These are phyloP conservation scores for Saxophila tyrrhenica DNA, from an alignment of 495 filamentous ascomycete genomes.

Conservation along the genomic window DNA sequence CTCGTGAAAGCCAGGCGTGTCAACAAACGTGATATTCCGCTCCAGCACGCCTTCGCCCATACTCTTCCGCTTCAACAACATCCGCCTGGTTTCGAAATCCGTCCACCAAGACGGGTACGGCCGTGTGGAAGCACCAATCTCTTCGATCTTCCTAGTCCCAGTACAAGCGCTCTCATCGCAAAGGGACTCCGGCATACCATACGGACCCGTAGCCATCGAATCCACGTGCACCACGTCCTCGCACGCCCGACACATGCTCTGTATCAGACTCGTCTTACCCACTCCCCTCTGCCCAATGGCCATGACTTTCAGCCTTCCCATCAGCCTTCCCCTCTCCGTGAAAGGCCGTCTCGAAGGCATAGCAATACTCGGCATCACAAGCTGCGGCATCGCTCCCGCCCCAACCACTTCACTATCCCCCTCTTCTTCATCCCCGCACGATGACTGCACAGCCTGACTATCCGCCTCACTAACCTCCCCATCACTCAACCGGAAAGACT, in stretches of 20 bases:
- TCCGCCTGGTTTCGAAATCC: conserved; percentile 64
- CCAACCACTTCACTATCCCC: conserved; percentile 28
- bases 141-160: conserved; percentile 45
- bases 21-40: conserved; percentile 89
- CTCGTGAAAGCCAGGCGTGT: conserved; percentile 41
- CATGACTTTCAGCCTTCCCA: conserved; percentile 80
- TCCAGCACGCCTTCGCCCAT: conserved; percentile 74
- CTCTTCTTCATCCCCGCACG: conserved; percentile 34
- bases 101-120: conserved; percentile 93
- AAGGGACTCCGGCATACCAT: conserved; percentile 10
- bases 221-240: conserved; percentile 97
- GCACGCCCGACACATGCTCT: conserved; percentile 86
- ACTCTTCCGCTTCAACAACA: conserved; percentile 65
- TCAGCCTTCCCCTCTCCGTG: conserved; percentile 68
- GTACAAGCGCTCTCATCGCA: neutral
- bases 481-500: conserved; percentile 41
- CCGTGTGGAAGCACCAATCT: conserved; percentile 86
- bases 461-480: conserved; percentile 38
- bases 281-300: conserved; percentile 74
- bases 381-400: conserved; percentile 46
- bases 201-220: conserved; percentile 43
- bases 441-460: conserved; percentile 37
- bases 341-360: conserved; percentile 93
- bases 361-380: conserved; percentile 94
- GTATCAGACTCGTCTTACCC: conserved; percentile 87